Conservation (phyloP, 495 filamentous ascomycete genomes). For the Tuber umbilicatum region DNA sequence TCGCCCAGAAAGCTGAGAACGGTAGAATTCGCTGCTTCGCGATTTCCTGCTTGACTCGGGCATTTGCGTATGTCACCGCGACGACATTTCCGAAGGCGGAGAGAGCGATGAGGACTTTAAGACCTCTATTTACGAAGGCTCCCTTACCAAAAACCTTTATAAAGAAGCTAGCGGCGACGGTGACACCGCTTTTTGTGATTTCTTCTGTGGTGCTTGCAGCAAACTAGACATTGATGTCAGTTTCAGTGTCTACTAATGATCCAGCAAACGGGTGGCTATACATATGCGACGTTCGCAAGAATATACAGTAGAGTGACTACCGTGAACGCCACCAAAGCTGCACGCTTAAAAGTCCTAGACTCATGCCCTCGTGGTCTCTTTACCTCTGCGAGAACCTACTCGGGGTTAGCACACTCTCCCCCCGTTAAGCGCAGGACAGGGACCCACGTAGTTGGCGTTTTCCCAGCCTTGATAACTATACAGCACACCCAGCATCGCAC, state of each 20-base stretch:
- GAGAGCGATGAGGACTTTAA: conserved; percentile 35
- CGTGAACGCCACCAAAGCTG: conserved; percentile 27
- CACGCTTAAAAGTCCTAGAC: conserved; percentile 36
- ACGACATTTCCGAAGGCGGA: conserved; percentile 39
- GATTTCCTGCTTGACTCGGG: conserved; percentile 40
- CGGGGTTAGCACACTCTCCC: neutral
- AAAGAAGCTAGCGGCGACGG: conserved; percentile 33
- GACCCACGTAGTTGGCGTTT: conserved; percentile 37
- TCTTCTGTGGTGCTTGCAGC: conserved; percentile 18
- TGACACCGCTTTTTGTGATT: conserved; percentile 13
- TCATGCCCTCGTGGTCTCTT: conserved; percentile 27
- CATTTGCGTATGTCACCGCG: conserved; percentile 29
- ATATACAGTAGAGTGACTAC: conserved; percentile 35
- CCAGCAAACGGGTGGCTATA: neutral
- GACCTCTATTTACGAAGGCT: conserved; percentile 20
- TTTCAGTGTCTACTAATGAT: neutral
- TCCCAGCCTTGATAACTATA: conserved; percentile 38
- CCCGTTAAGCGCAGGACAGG: neutral
- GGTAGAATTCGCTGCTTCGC: conserved; percentile 38
- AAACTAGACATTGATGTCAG: conserved; percentile 11
- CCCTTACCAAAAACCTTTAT: conserved; percentile 31
- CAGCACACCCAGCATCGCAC: conserved; percentile 32
- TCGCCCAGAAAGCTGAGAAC: conserved; percentile 35
- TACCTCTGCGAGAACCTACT: conserved; percentile 33
- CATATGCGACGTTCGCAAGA: conserved; percentile 36